Base-by-base conservation (phyloP, 2,329 filamentous ascomycete species). In the Rutstroemia sp. region DNA sequence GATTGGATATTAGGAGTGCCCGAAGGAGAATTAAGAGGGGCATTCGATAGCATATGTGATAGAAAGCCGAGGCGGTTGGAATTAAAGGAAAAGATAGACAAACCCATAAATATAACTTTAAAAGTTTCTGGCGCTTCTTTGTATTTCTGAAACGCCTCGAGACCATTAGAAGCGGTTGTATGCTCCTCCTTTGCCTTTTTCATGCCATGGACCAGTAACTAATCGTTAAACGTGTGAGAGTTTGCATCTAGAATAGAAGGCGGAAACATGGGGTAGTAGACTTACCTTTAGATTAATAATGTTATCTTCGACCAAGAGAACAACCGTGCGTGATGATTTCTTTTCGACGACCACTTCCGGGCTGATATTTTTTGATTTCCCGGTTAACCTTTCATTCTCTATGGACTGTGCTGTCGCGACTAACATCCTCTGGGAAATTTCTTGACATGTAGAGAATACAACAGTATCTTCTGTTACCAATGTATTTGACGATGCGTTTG, bases 61-160 rank as follows among this genome's bases (percentile, higher is more conserved):
- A 2, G 30, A 21, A 6, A 6, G 12, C 25, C 21, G 8, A 3
- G 34, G 8, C 6, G 44, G 54, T 9, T 39, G 12, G 7, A 25
- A 4, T 12, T 12, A 14, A 23, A 23, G 34, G 5, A 8, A 25
- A 42, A 10, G 21, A 25, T 12, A 36, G 4, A 54, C 45, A 6
- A 63, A 60, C 68, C 69, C 69, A 71, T 72, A 44, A 71, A 63
- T 10, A 71, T 67, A 9, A 68, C 38, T 46, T 69, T 67, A 44
- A 61, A 51, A 8, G 39, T 30, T 23, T 27, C n/a, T 1, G 59
- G 58, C 5, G 50, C 49, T 9, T 54, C 55, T 49, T 61, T 53
- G 17, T 61, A 65, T 39, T 64, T 63, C 8, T 76, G 64, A 2
- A 79, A 68, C 5, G 77, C 77, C 65, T 78, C 72, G 1, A 73